phyloP scores from a whole-genome alignment of 2,329 filamentous ascomycete species.

The Dactylellina cionopaga region DNA sequence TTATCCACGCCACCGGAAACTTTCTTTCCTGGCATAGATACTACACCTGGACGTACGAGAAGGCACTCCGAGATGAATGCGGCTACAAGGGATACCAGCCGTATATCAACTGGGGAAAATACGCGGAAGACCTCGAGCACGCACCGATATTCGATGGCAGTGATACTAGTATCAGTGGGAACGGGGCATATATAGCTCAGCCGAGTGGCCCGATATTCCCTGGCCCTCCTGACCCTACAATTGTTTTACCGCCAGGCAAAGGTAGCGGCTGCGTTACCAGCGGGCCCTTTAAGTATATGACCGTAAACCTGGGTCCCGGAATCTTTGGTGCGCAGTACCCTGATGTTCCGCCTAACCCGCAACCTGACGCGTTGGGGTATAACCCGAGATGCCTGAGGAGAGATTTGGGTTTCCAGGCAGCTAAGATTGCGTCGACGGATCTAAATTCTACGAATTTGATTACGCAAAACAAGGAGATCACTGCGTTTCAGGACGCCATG shows the following conservation, averaged over 20 bases:
- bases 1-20: conserved; percentile 58
- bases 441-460: conserved; percentile 43
- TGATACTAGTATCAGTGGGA: conserved; percentile 63
- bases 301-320: conserved; percentile 60
- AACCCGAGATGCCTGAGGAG: conserved; percentile 61
- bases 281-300: conserved; percentile 62
- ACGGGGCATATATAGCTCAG: conserved; percentile 60
- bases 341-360: conserved; percentile 45
- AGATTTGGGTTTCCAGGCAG: conserved; percentile 57
- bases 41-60: conserved; percentile 61
- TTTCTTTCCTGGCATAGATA: conserved; percentile 64
- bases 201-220: conserved; percentile 53
- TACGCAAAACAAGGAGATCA: conserved; percentile 57
- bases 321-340: conserved; percentile 33
- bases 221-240: conserved; percentile 57
- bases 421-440: conserved; percentile 34
- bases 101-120: conserved; percentile 65
- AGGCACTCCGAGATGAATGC: conserved; percentile 62
- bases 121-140: conserved; percentile 59
- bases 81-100: conserved; percentile 62
- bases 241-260: conserved; percentile 61
- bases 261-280: conserved; percentile 60
- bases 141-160: conserved; percentile 66
- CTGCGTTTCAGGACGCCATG: conserved; percentile 64
- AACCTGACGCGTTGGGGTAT: conserved; percentile 54